These are phyloP conservation scores for Gardenia jasminoides DNA, from an alignment of 257 asterid genomes.

Conservation along the genomic window DNA sequence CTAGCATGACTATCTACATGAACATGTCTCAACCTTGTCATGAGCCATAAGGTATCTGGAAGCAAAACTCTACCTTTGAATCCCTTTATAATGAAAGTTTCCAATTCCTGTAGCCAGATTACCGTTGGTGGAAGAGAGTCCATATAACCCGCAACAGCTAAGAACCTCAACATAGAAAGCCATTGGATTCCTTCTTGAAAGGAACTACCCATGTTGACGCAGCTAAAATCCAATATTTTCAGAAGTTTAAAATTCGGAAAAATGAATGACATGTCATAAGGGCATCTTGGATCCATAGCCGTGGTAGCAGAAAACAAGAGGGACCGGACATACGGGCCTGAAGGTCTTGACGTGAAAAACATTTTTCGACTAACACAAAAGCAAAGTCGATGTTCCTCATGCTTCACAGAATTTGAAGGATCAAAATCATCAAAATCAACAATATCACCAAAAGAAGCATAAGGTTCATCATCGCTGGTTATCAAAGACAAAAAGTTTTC, in stretches of 20 bases:
- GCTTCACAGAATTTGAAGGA: neutral
- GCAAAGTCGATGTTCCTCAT: slow-evolving; percentile 3
- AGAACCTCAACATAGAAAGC: neutral
- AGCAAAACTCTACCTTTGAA: neutral
- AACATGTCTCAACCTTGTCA: neutral
- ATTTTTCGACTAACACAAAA: neutral
- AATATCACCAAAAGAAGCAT: neutral
- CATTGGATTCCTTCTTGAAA: neutral
- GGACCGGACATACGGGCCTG: neutral
- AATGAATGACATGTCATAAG: neutral
- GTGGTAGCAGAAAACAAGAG: slow-evolving; percentile 3
- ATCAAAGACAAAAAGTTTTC: no score
- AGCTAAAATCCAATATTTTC: slow-evolving; percentile 4
- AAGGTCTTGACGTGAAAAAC: neutral
- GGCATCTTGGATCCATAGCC: slow-evolving; percentile 7
- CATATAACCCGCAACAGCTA: slow-evolving; percentile 8
- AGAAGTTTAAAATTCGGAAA: slow-evolving; percentile 3
- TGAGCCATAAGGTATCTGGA: neutral
- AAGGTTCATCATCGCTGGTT: neutral
- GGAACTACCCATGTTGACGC: neutral
- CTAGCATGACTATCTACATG: neutral
- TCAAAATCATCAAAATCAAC: no score
- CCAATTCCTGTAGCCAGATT: neutral
- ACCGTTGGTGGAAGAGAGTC: slow-evolving; percentile 13
- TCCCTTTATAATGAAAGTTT: slow-evolving; percentile 14